These are phyloP conservation scores for Evernia prunastri DNA, from an alignment of 495 filamentous ascomycete genomes.

Conservation along the genomic window DNA sequence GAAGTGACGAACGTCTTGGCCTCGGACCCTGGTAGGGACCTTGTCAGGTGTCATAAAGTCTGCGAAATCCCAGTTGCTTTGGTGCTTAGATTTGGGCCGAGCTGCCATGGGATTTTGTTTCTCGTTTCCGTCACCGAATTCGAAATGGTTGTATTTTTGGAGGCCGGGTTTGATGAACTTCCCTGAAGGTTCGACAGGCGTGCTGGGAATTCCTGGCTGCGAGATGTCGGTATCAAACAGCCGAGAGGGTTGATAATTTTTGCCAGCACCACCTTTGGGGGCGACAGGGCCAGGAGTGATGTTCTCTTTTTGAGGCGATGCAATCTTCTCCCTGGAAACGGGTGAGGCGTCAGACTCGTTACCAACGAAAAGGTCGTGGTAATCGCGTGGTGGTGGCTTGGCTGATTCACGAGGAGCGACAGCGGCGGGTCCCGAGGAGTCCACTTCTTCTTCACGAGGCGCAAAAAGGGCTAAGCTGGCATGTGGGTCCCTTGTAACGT, in stretches of 20 bases:
- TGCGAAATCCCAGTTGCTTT: constrained; percentile 73
- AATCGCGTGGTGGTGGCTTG: constrained; percentile 56
- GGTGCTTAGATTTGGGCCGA: constrained; percentile 54
- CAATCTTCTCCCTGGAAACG: constrained; percentile 17
- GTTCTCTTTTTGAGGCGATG: constrained; percentile 23
- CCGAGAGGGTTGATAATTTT: constrained; percentile 62
- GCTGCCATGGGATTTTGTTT: constrained; percentile 34
- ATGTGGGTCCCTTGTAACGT: constrained; percentile 60
- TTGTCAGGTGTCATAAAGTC: constrained; percentile 81
- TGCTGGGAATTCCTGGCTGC: constrained; percentile 30
- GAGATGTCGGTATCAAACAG: constrained; percentile 53
- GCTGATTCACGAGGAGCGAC: constrained; percentile 39
- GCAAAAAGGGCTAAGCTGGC: constrained; percentile 69
- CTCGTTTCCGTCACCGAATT: constrained; percentile 62
- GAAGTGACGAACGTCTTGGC: constrained; percentile 61
- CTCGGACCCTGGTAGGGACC: constrained; percentile 40
- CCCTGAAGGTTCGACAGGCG: constrained; percentile 34
- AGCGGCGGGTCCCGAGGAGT: constrained; percentile 32
- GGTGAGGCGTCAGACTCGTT: constrained; percentile 30
- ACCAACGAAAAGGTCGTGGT: constrained; percentile 57
- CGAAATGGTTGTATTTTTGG: constrained; percentile 80
- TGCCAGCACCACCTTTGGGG: constrained; percentile 59
- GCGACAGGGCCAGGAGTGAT: constrained; percentile 33
- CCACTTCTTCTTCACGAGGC: constrained; percentile 48
- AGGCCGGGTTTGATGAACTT: constrained; percentile 53